Evolutionary conservation across 2,329 filamentous ascomycete genomes (phyloP), one percentile per base, ranked within the genome.

Genomic region (Arachnomyces sp.): DNA sequence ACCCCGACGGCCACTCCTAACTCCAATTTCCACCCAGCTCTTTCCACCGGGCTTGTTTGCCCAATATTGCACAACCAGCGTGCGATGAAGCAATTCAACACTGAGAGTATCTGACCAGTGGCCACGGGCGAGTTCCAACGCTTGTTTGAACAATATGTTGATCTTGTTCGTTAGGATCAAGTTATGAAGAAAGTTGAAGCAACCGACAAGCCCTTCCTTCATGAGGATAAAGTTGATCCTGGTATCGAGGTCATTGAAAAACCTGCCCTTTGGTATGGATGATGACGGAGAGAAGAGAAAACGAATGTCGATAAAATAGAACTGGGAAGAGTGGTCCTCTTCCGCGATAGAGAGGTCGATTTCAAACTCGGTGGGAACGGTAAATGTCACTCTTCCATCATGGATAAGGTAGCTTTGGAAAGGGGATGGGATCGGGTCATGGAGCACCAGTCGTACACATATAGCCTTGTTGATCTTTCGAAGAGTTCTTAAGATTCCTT

Each of bases 21-120:
- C 77, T 7, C 88, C 89, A 37, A 98, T 71, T 48, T 96, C 82
- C 35, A 98, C 72, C 90, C 92, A 98, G 59, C 81, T 94, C 67
- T 93, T 95, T 12, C 76, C 72, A 1, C 78, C 78, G 42, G 74
- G 72, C 52, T 80, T 77, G 37, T 77, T 74, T 12, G 77, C 72
- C 92, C 92, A 98, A 63, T 98, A 98, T 55, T 95, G 89, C 28
- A 98, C 76, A 7, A 88, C 79, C 43, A 98, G 68, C 18, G 83
- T 83, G 44, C 92, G 78, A 57, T 92, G 85, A 29, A 95, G 71
- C 18, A 81, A 73, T 57, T 95, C 86, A 12, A 94, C 74, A 52
- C 78, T 79, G 34, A 96, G 61, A 28, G 82, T 80, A 40, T 86
- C 82, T 25, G 81, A 79, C 90, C 92, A 96, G 25, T 78, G 77